phyloP scores from a whole-genome alignment of 2,329 filamentous ascomycete species.

The Calonectria crousiana region DNA sequence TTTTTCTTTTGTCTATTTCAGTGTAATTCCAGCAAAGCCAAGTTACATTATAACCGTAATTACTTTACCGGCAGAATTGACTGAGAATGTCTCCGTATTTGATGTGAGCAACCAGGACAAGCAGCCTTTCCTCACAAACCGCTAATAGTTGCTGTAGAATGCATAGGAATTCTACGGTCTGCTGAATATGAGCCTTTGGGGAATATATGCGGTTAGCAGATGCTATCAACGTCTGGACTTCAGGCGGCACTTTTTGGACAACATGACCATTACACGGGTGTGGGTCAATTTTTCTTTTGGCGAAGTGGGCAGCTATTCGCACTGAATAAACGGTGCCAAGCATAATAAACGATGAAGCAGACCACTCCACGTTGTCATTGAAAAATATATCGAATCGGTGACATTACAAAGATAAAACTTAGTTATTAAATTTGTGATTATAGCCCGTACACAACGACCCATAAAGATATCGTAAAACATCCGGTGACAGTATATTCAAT shows the following conservation, averaged over 20 bases:
- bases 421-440: too few relatives aligned
- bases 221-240: conserved; percentile 2
- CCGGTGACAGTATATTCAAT: too few relatives aligned
- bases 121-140: neutral
- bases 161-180: neutral
- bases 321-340: neutral
- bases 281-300: neutral
- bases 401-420: too few relatives aligned
- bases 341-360: too few relatives aligned
- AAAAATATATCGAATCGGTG: too few relatives aligned
- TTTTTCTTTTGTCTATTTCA: too few relatives aligned
- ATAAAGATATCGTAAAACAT: too few relatives aligned
- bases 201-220: neutral
- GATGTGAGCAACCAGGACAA: neutral
- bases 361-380: too few relatives aligned
- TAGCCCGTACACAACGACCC: too few relatives aligned
- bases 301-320: neutral
- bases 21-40: too few relatives aligned
- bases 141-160: neutral
- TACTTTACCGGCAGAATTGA: neutral
- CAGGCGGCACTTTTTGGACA: neutral
- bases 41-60: too few relatives aligned
- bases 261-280: neutral
- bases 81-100: neutral
- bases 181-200: neutral